Evolutionary conservation across 176 grass and related monocot species (phyloP), one percentile per base, ranked within the genome.

Genomic region (Urochloa ruziziensis): DNA sequence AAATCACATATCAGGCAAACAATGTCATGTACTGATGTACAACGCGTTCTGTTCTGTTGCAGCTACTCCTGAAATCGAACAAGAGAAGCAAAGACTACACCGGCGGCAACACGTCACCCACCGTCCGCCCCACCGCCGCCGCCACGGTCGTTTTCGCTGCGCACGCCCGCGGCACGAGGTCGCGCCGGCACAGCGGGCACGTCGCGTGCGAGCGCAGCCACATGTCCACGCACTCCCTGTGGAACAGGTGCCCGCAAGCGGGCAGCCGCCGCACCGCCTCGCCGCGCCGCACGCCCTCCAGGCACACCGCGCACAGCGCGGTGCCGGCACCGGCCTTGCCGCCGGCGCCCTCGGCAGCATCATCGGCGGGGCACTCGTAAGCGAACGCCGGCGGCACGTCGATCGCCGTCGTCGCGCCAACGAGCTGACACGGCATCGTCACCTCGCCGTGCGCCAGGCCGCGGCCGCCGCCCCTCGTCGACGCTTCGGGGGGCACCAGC

Each of bases 231-330:
- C 76, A 79, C 0, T 65, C 76, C 60, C 8, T 64, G 19, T 83
- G 82, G 82, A 83, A 83, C 33, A 83, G 58, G 81, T 75, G 70
- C 57, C 70, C 32, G 71, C 82, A 83, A 70, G 59, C 58, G 15
- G 70, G 81, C 70, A 83, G 15, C 58, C 70, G 81, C 58, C 81
- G 43, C 23, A 75, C 82, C 33, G 59, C 12, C 44, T 75, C 70
- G n/a, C 82, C 70, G 16, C 17, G 57, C 46, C 7, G 76, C 27
- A 64, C 42, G 28, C 49, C 76, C 42, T 65, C 60, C 28, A 79
- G 42, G 76, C 60, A 79, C 5, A 79, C 76, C 39, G 60, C 42
- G 43, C 77, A 79, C 42, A 49, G 58, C 58, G 57, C 27, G 18
- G 40, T 46, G 39, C 17, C 37, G 8, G n/a, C n/a, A n/a, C 1